Conservation (phyloP, 2,329 filamentous ascomycete species). For the Zasmidium cellare region DNA sequence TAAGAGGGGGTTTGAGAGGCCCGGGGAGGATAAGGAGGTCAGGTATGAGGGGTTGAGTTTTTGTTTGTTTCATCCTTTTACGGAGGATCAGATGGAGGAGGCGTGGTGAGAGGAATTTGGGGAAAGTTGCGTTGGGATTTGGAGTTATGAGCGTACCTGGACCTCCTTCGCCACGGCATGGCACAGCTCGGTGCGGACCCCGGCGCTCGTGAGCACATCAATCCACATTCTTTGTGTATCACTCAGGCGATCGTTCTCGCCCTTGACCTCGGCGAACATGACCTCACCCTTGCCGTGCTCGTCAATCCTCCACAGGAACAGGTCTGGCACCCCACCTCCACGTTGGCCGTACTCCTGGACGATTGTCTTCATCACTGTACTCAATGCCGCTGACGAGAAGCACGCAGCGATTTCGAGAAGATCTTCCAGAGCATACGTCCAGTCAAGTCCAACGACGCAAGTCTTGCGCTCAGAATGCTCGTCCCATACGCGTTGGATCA, state of each 20-base stretch:
- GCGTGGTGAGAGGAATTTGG: neutral
- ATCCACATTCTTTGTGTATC: slow-evolving; percentile 98
- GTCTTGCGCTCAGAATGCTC: slow-evolving; percentile 70
- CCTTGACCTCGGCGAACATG: slow-evolving; percentile 51
- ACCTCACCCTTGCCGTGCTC: slow-evolving; percentile 34
- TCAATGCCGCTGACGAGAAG: slow-evolving; percentile 78
- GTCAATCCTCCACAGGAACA: slow-evolving; percentile 76
- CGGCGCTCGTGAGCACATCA: slow-evolving; percentile 82
- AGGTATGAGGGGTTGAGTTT: slow-evolving; percentile 11
- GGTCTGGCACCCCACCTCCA: slow-evolving; percentile 85
- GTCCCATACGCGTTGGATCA: slow-evolving; percentile 69
- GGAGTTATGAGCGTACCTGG: neutral
- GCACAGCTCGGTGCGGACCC: slow-evolving; percentile 81
- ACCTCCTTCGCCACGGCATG: slow-evolving; percentile 63
- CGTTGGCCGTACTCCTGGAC: slow-evolving; percentile 90
- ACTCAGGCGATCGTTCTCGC: slow-evolving; percentile 82
- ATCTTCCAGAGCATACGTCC: slow-evolving; percentile 80
- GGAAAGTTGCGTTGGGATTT: neutral
- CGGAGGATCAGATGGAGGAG: slow-evolving; percentile 8
- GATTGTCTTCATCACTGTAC: slow-evolving; percentile 86
- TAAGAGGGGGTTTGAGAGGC: slow-evolving; percentile 4
- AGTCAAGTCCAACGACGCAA: slow-evolving; percentile 88
- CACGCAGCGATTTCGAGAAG: slow-evolving; percentile 75
- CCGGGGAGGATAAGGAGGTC: slow-evolving; percentile 2
- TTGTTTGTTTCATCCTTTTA: slow-evolving; percentile 10